These are phyloP conservation scores for Aspergillus arachidicola DNA, from an alignment of 2,329 filamentous ascomycete genomes.

Conservation along the genomic window DNA sequence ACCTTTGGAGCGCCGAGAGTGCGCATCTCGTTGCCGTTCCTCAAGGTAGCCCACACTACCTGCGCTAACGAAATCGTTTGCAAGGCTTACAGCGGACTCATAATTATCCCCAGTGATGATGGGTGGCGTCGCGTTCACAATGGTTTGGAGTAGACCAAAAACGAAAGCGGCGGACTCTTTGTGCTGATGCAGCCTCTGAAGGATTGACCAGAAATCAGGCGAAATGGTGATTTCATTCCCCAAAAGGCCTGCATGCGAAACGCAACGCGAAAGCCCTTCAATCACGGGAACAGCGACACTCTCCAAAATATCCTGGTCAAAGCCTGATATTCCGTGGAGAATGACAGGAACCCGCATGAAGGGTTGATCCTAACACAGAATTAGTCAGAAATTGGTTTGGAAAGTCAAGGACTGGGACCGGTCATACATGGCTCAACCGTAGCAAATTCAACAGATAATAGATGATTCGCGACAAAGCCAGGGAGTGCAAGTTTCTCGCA, in stretches of 20 bases:
- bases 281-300: conserved; percentile 76
- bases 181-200: conserved; percentile 72
- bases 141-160: conserved; percentile 82
- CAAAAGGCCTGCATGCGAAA: conserved; percentile 74
- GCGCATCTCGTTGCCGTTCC: conserved; percentile 68
- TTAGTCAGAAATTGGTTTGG: conserved; percentile 14
- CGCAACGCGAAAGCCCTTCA: conserved; percentile 77
- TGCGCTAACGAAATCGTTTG: conserved; percentile 87
- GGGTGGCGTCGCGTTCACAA: conserved; percentile 71
- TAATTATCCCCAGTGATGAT: conserved; percentile 96
- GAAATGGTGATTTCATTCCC: conserved; percentile 94
- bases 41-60: conserved; percentile 71
- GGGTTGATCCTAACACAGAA: conserved; percentile 68
- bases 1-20: conserved; percentile 55
- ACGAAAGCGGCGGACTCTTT: conserved; percentile 73
- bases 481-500: conserved; percentile 74
- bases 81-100: conserved; percentile 77
- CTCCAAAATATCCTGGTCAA: conserved; percentile 75
- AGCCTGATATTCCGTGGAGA: conserved; percentile 85
- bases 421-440: conserved; percentile 77
- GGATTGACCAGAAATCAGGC: conserved; percentile 93
- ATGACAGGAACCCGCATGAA: conserved; percentile 91
- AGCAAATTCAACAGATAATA: conserved; percentile 86
- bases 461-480: conserved; percentile 79
- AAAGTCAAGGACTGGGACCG: background rate